Base-by-base conservation (phyloP, 441 rosid genomes). In the Isatis lusitanica region DNA sequence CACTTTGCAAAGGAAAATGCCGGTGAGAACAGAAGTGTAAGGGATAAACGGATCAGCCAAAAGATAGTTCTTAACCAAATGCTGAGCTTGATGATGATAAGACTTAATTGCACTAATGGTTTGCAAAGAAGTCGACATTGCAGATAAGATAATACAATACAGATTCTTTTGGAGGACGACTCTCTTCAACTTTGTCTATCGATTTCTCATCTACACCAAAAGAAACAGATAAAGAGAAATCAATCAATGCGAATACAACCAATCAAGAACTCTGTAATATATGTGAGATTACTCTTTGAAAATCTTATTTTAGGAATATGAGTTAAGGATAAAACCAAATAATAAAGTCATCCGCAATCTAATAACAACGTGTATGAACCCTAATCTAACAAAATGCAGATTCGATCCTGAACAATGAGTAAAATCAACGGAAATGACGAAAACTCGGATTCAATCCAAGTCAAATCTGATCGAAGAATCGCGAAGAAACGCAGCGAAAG, bases 1-100 rank as follows among this genome's bases (percentile, higher is more conserved):
- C 88, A 84, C 76, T 87, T 89, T 89, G 83, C 87, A 89, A 78
- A 90, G 88, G 73, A 89, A 79, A 75, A 89, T 79, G 64, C 94
- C 91, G 53, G 83, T 74, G 60, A 89, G 75, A 9, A 89, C 51
- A 18, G 94, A 84, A 4, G 91, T 82, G 72, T 84, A 87, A 60
- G 94, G 91, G 58, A 85, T 74, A 68, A 83, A 84, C 5, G 91
- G 83, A 80, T 83, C 88, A 33, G 88, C 85, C 42, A 83, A 76
- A 47, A 89, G 70, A 67, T 87, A 85, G 57, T 79, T 80, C 76
- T 80, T 79, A 58, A 87, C 81, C 83, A 89, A 78, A 65, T 74
- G 76, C 59, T 85, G 72, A 16, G 91, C 93, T 70, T 83, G 85
- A 61, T 61, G 80, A 74, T 82, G 86, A 76, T 86, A 86, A 36